Evolutionary conservation across 345 rosid genomes (phyloP).

Genomic region (Mercurialis annua): DNA sequence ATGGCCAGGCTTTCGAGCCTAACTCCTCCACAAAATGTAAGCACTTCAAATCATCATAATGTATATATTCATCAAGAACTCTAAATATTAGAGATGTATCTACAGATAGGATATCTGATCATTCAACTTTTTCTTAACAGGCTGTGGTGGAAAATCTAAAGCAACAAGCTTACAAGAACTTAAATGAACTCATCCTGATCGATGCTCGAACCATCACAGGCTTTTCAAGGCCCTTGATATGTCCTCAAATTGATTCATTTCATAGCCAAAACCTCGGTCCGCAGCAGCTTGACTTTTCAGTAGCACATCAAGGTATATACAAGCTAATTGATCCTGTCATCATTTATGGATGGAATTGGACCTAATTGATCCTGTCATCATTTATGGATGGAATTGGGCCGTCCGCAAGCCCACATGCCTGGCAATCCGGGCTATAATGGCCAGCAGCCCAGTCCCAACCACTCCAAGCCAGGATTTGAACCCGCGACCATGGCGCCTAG

Average conservation of each 20-base stretch:
- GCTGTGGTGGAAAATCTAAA: constrained; percentile 38
- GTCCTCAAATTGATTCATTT: constrained; percentile 28
- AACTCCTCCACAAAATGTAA: constrained; percentile 36
- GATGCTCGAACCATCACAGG: constrained; percentile 20
- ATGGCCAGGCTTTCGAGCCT: constrained; percentile 28
- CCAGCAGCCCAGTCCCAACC: too few species aligned
- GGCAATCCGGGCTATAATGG: too few species aligned
- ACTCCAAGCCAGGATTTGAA: too few species aligned
- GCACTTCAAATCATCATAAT: not conserved
- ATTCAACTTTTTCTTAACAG: constrained; percentile 25
- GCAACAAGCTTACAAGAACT: constrained; percentile 47
- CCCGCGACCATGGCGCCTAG: not conserved
- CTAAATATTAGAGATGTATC: not conserved
- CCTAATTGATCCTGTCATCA: too few species aligned
- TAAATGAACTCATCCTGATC: constrained; percentile 13
- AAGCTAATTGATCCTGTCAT: too few species aligned
- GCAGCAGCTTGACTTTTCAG: constrained; percentile 33
- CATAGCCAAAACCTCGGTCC: constrained; percentile 18
- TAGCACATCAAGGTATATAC: constrained; percentile 34
- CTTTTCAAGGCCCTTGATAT: constrained; percentile 35
- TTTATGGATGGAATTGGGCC: too few species aligned
- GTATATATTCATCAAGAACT: not conserved
- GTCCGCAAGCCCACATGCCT: too few species aligned
- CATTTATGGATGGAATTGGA: too few species aligned
- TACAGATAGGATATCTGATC: not conserved